These are phyloP conservation scores for Claviceps purpurea DNA, from an alignment of 2,329 filamentous ascomycete species.

Conservation along the genomic window DNA sequence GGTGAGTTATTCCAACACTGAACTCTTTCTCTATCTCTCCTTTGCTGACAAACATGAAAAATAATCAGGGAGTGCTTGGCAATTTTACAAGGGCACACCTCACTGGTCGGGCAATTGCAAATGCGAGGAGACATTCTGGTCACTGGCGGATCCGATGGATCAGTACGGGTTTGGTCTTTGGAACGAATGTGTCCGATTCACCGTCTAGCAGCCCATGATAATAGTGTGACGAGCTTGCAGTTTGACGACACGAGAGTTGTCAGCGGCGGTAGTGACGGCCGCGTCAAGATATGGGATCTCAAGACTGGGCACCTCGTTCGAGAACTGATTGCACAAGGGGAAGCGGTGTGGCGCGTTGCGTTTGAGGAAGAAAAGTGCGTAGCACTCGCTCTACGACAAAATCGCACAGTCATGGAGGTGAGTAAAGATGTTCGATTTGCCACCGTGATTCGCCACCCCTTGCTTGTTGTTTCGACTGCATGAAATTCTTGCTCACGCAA, in stretches of 20 bases:
- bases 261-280: constrained; percentile 90
- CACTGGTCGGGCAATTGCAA: constrained; percentile 88
- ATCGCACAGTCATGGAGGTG: constrained; percentile 95
- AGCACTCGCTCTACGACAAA: constrained; percentile 75
- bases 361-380: constrained; percentile 98
- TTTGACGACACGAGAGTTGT: constrained; percentile 95
- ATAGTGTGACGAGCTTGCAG: constrained; percentile 93
- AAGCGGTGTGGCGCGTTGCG: constrained; percentile 94
- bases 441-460: not conserved
- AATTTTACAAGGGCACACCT: constrained; percentile 92
- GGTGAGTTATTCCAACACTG: constrained; percentile 36
- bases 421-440: constrained; percentile 17
- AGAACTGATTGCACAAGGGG: constrained; percentile 80
- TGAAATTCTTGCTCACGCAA: constrained; percentile 5
- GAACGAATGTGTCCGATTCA: constrained; percentile 86
- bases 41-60: not conserved
- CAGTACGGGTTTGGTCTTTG: constrained; percentile 90
- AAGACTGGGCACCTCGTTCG: constrained; percentile 82
- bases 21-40: not conserved
- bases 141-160: constrained; percentile 90
- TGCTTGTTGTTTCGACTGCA: not conserved
- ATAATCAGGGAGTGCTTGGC: constrained; percentile 58
- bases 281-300: constrained; percentile 96
- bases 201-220: constrained; percentile 89
- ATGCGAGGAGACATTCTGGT: constrained; percentile 91